Conservation (phyloP, 345 rosid genomes). For the Eucalyptus pauciflora region DNA sequence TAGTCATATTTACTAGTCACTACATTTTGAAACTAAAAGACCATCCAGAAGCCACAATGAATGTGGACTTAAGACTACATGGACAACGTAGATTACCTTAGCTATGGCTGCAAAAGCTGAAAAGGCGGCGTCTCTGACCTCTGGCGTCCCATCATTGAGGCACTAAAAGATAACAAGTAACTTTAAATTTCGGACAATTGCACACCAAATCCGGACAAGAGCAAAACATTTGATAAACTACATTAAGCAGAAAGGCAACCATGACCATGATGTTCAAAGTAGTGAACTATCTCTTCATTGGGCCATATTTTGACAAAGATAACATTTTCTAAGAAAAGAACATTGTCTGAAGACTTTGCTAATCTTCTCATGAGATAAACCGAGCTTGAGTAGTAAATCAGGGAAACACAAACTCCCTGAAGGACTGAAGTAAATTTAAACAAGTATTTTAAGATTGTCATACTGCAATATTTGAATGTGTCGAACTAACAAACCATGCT, state of each 20-base stretch:
- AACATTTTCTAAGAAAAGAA: neutral
- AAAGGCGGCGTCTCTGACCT: slow-evolving; percentile 97
- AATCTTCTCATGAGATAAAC: no score
- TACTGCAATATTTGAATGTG: neutral
- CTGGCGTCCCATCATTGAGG: slow-evolving; percentile 98
- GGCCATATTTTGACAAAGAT: neutral
- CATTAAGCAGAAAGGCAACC: neutral
- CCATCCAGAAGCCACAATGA: neutral
- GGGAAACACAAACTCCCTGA: no score
- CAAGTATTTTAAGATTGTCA: neutral
- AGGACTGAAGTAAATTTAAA: neutral
- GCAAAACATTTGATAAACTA: no score
- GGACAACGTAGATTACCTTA: slow-evolving; percentile 37
- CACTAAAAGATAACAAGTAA: slow-evolving; percentile 37
- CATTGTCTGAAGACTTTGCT: neutral
- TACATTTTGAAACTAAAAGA: neutral
- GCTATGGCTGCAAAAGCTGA: slow-evolving; percentile 88
- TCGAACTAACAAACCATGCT: neutral
- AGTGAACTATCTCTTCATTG: neutral
- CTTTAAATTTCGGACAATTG: neutral
- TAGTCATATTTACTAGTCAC: neutral
- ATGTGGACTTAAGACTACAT: neutral
- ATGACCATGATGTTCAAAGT: neutral
- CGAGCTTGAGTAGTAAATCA: no score
- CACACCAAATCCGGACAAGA: neutral